Evolutionary conservation across 2,329 filamentous ascomycete genomes (phyloP).

Genomic region (Arthrobotrys sphaeroides): DNA sequence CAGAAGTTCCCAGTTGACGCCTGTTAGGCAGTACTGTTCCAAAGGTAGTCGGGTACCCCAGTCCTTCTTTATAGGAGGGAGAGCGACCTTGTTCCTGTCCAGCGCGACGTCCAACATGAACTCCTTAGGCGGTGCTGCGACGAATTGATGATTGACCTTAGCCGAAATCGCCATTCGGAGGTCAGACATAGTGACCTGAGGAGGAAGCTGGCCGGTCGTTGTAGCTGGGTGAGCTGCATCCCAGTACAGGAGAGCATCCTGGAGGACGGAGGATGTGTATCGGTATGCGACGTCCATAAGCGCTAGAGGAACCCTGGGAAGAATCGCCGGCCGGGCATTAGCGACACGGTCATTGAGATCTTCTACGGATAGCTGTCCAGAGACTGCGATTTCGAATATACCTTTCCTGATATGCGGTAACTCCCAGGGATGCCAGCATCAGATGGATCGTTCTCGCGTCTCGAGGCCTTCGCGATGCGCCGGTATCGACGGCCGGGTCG

Average conservation of each 20-base stretch:
- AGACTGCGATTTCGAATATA: background rate
- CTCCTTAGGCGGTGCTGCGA: constrained; percentile 72
- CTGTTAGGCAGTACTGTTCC: constrained; percentile 74
- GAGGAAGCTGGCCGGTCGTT: constrained; percentile 62
- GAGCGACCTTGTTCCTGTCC: constrained; percentile 73
- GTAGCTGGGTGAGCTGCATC: constrained; percentile 61
- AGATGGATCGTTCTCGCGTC: constrained; percentile 83
- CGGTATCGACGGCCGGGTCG: constrained; percentile 58
- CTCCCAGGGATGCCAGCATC: constrained; percentile 79
- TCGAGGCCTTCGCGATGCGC: constrained; percentile 70
- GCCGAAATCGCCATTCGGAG: constrained; percentile 71
- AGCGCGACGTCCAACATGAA: constrained; percentile 79
- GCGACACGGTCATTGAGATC: background rate
- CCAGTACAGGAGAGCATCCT: constrained; percentile 67
- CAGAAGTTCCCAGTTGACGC: constrained; percentile 72
- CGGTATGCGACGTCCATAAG: constrained; percentile 88
- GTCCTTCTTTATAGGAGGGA: constrained; percentile 73
- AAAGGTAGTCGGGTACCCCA: constrained; percentile 74
- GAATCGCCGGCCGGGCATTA: background rate
- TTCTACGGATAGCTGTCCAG: background rate
- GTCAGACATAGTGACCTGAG: constrained; percentile 68
- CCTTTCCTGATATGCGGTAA: constrained; percentile 81
- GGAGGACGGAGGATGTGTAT: constrained; percentile 66
- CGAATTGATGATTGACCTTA: constrained; percentile 70
- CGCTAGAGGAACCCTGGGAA: constrained; percentile 72